Percentiles rank a stretch among this genome's conserved stretches.
phyloP scores from a whole-genome alignment of 345 rosid genomes.

The Eutrema yunnanense region DNA sequence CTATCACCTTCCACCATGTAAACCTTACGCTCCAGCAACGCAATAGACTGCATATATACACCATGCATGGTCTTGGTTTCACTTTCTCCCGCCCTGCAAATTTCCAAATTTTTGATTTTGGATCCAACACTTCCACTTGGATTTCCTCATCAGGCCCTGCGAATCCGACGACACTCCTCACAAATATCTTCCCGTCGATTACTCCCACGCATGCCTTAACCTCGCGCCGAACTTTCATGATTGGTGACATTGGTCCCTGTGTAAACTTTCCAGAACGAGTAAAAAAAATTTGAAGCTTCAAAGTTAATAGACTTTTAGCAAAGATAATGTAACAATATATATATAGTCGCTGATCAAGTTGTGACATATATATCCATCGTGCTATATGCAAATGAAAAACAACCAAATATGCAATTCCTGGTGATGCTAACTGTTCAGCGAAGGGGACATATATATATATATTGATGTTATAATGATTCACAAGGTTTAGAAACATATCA shows the following conservation, averaged over 20 bases:
- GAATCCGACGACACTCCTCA: slow-evolving; percentile 37
- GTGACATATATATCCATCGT: too few species aligned
- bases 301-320: too few species aligned
- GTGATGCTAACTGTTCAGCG: too few species aligned
- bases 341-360: too few species aligned
- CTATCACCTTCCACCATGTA: slow-evolving; percentile 55
- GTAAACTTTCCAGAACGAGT: slow-evolving; percentile 49
- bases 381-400: too few species aligned
- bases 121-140: slow-evolving; percentile 69
- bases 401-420: too few species aligned
- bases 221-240: slow-evolving; percentile 30
- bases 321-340: too few species aligned
- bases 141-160: slow-evolving; percentile 33
- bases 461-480: neutral
- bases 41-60: slow-evolving; percentile 38
- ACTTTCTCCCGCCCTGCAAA: slow-evolving; percentile 26
- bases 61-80: slow-evolving; percentile 50
- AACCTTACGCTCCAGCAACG: slow-evolving; percentile 42
- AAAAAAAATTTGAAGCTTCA: too few species aligned
- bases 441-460: too few species aligned
- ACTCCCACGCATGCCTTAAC: slow-evolving; percentile 45
- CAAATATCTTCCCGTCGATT: slow-evolving; percentile 46
- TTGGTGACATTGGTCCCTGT: slow-evolving; percentile 37
- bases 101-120: slow-evolving; percentile 35
- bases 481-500: neutral